Base-by-base conservation (phyloP, 495 filamentous ascomycete genomes). In the Penicillium argentinense region DNA sequence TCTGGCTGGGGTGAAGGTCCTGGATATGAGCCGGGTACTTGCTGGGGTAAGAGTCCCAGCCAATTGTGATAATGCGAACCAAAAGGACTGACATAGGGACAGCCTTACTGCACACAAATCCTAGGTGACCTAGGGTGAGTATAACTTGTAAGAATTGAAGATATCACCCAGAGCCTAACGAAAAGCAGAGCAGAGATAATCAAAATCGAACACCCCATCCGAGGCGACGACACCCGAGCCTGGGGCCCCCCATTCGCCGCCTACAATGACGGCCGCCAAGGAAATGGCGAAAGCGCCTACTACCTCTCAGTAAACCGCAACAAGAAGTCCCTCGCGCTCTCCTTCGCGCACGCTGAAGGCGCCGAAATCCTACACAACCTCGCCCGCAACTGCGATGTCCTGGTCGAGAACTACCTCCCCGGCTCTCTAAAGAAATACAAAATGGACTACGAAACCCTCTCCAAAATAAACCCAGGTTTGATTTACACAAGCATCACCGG, bases 51-150 rank as follows among this genome's bases (percentile, higher is more conserved):
- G 16, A 18, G 33, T 36, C n/a, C 2, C 3, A 36, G 5, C 4
- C 16, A 19, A 8, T 7, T 30, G 4, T 12, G 3, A 30, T 30
- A 33, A n/a, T 33, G 3, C 12, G 27, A n/a, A n/a, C n/a, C n/a
- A n/a, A n/a, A n/a, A n/a, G n/a, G n/a, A n/a, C 29, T 33, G 13
- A 33, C 8, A 8, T n/a, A 19, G 17, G 9, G 9, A 53, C 57
- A 98, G 93, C 93, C 93, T 51, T 97, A 97, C 62, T 95, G 91
- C 57, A 97, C 93, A 37, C 93, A 98, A 65, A 97, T 98, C 24
- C 75, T 98, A 8, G 93, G 93, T 53, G 93, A 98, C 64, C 75
- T 98, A 54, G 93, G 93, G 93, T 96, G 85, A 57, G 73, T 63
- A 21, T 19, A 30, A 30, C 12, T 4, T 17, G 9, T 7, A 33